These are phyloP conservation scores for Boletus subcaerulescens DNA, from an alignment of 768 basidiomycete genomes.

Conservation along the genomic window DNA sequence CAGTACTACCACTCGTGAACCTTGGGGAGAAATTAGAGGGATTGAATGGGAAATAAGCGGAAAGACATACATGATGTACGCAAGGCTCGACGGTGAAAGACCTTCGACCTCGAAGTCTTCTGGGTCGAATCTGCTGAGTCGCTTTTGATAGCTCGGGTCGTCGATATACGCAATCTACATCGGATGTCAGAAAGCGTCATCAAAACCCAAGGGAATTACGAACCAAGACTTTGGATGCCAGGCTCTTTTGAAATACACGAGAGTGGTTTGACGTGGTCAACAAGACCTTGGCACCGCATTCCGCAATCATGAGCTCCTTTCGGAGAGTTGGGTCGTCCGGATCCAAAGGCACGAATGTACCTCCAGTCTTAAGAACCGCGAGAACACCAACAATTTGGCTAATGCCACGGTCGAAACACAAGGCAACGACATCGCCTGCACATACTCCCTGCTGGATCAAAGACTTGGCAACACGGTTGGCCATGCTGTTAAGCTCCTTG, in stretches of 20 bases:
- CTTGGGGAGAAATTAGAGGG: not conserved
- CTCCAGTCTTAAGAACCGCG: constrained; percentile 34
- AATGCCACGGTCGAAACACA: constrained; percentile 31
- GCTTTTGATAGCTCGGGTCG: constrained; percentile 27
- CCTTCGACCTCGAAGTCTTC: constrained; percentile 22
- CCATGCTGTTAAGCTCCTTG: constrained; percentile 28
- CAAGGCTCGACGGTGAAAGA: constrained; percentile 20
- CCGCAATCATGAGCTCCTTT: constrained; percentile 28
- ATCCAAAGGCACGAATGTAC: constrained; percentile 21
- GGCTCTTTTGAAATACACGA: constrained; percentile 21
- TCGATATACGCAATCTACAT: constrained; percentile 28
- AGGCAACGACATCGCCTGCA: constrained; percentile 24
- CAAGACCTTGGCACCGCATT: constrained; percentile 27
- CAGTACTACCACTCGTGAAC: constrained; percentile 25
- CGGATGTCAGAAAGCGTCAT: not conserved
- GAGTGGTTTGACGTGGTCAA: constrained; percentile 26
- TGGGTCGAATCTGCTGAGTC: constrained; percentile 10
- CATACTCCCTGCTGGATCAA: constrained; percentile 25
- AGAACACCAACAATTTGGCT: constrained; percentile 28
- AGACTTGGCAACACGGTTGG: constrained; percentile 33
- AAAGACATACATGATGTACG: constrained; percentile 27
- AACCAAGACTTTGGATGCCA: constrained; percentile 24
- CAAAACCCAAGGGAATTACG: not conserved
- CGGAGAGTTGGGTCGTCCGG: constrained; percentile 30
- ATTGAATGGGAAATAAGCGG: not conserved